These are phyloP conservation scores for Triadica sebifera DNA, from an alignment of 345 rosid genomes.

Conservation along the genomic window DNA sequence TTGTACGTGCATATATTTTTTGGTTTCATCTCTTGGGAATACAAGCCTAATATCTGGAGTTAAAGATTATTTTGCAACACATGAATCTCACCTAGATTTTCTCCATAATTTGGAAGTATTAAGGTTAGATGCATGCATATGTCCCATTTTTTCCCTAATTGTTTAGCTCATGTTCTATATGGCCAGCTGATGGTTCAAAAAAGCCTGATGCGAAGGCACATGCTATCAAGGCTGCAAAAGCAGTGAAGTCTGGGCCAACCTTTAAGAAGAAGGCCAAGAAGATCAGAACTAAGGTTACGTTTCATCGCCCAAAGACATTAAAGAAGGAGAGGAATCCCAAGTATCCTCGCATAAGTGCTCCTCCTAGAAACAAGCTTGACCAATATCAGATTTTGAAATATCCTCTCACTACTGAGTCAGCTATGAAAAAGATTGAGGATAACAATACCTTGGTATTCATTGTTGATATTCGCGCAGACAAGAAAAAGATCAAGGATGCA, in stretches of 20 bases:
- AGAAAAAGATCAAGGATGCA: slow-evolving; percentile 88
- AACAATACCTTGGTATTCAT: slow-evolving; percentile 95
- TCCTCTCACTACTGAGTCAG: slow-evolving; percentile 91
- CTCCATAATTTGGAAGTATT: not conserved
- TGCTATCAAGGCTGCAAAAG: slow-evolving; percentile 84
- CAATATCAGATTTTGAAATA: slow-evolving; percentile 86
- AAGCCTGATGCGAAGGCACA: slow-evolving; percentile 83
- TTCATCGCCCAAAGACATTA: slow-evolving; percentile 87
- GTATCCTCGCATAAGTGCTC: slow-evolving; percentile 74
- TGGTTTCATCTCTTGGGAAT: not conserved
- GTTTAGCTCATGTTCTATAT: not conserved
- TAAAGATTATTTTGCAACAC: not conserved
- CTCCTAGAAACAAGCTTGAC: slow-evolving; percentile 89
- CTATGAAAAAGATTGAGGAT: slow-evolving; percentile 95
- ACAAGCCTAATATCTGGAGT: not conserved
- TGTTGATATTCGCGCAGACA: slow-evolving; percentile 89
- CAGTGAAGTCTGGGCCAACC: slow-evolving; percentile 73
- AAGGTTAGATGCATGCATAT: not conserved
- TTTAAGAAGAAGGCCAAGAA: slow-evolving; percentile 81
- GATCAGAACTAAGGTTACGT: slow-evolving; percentile 82
- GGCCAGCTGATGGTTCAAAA: slow-evolving; percentile 44
- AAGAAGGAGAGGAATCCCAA: slow-evolving; percentile 76
- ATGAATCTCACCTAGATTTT: not conserved
- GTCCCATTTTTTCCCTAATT: not conserved
- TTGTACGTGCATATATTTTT: not conserved